Percentiles rank a stretch among this genome's conserved stretches.
Evolutionary conservation across 176 grass and related monocot species (phyloP).

Genomic region (Oryza glaberrima): DNA sequence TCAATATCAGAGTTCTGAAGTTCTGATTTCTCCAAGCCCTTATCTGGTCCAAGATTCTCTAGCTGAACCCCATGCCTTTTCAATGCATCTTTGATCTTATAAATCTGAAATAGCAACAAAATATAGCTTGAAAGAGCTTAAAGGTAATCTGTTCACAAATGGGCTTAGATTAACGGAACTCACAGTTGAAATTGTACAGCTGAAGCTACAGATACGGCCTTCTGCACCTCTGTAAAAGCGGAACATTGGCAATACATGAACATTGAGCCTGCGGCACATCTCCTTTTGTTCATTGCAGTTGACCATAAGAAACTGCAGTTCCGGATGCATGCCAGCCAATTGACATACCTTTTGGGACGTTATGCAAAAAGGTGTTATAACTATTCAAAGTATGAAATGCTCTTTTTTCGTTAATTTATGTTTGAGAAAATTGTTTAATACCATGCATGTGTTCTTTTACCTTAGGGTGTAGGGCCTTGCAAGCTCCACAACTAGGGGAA

Average conservation of each 20-base stretch:
- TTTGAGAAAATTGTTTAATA: constrained; percentile 1
- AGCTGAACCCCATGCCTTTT: constrained; percentile 47
- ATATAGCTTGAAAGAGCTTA: constrained; percentile 29
- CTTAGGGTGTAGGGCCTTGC: constrained; percentile 66
- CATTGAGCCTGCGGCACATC: constrained; percentile 46
- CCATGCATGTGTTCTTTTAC: constrained; percentile 50
- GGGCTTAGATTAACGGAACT: constrained; percentile 15
- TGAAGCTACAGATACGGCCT: constrained; percentile 70
- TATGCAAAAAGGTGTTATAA: constrained; percentile 33
- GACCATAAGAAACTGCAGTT: constrained; percentile 61
- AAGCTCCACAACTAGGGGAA: constrained; percentile 66
- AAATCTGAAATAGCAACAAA: constrained; percentile 53
- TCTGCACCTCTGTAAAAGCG: constrained; percentile 55
- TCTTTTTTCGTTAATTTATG: background rate
- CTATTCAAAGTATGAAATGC: background rate
- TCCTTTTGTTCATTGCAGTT: constrained; percentile 50
- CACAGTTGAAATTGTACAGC: constrained; percentile 69
- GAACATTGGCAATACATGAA: constrained; percentile 58
- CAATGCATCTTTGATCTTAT: constrained; percentile 66
- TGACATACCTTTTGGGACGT: constrained; percentile 63
- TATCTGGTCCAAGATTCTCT: constrained; percentile 38
- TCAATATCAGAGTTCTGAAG: constrained; percentile 26
- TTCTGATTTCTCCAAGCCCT: constrained; percentile 43
- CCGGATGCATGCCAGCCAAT: constrained; percentile 52
- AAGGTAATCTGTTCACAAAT: constrained; percentile 1